Conservation (phyloP, 441 rosid species). For the Adansonia madagascariensis region DNA sequence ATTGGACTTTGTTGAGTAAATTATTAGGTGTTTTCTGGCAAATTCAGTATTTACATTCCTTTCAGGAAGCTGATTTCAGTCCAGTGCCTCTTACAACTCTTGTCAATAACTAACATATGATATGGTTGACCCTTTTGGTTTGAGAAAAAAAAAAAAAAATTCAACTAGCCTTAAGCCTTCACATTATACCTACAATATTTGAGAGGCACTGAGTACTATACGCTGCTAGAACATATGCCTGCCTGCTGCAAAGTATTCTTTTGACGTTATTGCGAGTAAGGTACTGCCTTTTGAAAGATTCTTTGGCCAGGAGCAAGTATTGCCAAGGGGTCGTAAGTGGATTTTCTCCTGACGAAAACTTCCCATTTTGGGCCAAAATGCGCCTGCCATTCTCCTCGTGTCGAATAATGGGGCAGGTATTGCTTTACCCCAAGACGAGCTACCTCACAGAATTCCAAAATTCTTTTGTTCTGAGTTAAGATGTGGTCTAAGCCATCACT, state of each 20-base stretch:
- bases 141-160: conserved; percentile 13
- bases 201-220: conserved; percentile 31
- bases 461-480: conserved; percentile 64
- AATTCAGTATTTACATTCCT: conserved; percentile 23
- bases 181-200: conserved; percentile 35
- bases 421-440: conserved; percentile 74
- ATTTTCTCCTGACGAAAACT: conserved; percentile 68
- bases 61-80: conserved; percentile 23
- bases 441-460: conserved; percentile 63
- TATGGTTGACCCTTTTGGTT: conserved; percentile 25
- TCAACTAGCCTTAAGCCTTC: conserved; percentile 33
- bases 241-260: conserved; percentile 16
- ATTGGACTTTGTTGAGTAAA: conserved; percentile 24
- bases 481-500: conserved; percentile 69
- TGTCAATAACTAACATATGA: conserved; percentile 26
- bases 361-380: conserved; percentile 87
- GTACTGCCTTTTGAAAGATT: conserved; percentile 68
- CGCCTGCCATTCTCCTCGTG: conserved; percentile 74
- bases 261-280: conserved; percentile 45
- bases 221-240: conserved; percentile 29
- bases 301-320: conserved; percentile 92
- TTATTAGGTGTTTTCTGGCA: conserved; percentile 18
- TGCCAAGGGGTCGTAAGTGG: conserved; percentile 79
- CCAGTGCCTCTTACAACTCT: conserved; percentile 31
- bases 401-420: conserved; percentile 80